phyloP scores from a whole-genome alignment of 352 stramenopile species.

The Globisporangium lucens region DNA sequence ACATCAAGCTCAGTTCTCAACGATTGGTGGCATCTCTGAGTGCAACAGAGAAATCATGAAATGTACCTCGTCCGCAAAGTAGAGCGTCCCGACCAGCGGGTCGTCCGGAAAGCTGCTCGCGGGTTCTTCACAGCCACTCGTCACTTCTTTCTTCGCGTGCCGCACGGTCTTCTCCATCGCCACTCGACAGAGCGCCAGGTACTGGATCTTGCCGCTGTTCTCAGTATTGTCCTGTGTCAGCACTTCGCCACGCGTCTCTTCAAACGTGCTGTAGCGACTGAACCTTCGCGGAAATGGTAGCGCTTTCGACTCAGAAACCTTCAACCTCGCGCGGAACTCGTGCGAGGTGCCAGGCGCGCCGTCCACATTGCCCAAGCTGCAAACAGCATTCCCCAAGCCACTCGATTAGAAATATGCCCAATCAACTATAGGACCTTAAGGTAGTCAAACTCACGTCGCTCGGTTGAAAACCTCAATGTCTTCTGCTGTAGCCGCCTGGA shows the following conservation, averaged over 20 bases:
- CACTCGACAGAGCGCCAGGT: slow-evolving; percentile 68
- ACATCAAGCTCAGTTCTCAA: not conserved
- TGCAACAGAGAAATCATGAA: not conserved
- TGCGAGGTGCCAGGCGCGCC: slow-evolving; percentile 22
- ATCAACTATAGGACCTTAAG: too few species aligned
- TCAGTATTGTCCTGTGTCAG: not conserved
- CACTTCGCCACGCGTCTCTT: slow-evolving; percentile 21
- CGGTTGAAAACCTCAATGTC: slow-evolving; percentile 36
- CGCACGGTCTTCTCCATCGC: slow-evolving; percentile 51
- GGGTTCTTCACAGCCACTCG: not conserved
- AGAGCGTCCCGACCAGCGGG: slow-evolving; percentile 36
- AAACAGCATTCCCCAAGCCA: not conserved
- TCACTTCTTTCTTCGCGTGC: slow-evolving; percentile 16
- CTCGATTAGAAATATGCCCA: not conserved
- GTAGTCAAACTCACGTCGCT: slow-evolving; percentile 17
- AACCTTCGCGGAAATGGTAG: slow-evolving; percentile 60
- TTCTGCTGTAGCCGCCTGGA: slow-evolving; percentile 3
- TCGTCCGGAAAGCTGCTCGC: slow-evolving; percentile 26
- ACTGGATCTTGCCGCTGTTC: slow-evolving; percentile 22
- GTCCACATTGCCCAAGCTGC: slow-evolving; percentile 1
- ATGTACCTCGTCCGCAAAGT: slow-evolving; percentile 33
- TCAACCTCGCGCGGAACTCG: slow-evolving; percentile 10
- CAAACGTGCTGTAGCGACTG: slow-evolving; percentile 72
- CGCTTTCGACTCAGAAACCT: slow-evolving; percentile 8
- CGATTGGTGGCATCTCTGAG: too few species aligned